Conservation (phyloP, 2,329 filamentous ascomycete genomes). For the Tolypocladium guangdongense region DNA sequence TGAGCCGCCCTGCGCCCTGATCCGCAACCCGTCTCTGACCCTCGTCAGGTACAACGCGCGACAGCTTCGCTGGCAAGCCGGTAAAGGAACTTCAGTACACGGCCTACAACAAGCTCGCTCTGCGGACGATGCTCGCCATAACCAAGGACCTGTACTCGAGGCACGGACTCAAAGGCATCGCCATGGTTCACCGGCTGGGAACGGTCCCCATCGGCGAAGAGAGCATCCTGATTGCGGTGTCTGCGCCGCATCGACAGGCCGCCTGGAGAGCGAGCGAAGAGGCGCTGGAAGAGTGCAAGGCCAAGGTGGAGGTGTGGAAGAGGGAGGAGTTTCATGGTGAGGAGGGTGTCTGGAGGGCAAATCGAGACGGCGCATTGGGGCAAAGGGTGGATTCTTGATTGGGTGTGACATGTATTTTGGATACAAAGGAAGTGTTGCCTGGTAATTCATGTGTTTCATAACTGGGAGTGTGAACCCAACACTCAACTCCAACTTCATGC, state of each 20-base stretch:
- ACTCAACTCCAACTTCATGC: neutral
- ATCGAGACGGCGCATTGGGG: constrained; percentile 60
- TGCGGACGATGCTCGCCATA: constrained; percentile 58
- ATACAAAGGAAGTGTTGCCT: neutral
- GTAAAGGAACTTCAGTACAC: constrained; percentile 68
- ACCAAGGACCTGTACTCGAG: constrained; percentile 43
- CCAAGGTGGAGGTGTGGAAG: constrained; percentile 90
- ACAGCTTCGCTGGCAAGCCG: constrained; percentile 60
- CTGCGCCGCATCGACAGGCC: constrained; percentile 68
- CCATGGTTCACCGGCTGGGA: constrained; percentile 76
- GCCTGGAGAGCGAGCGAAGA: constrained; percentile 87
- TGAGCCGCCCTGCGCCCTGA: constrained; percentile 22
- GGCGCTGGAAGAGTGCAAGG: constrained; percentile 78
- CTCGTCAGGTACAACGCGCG: constrained; percentile 58
- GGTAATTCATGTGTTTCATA: no score
- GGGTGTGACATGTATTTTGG: neutral
- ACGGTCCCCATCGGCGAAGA: constrained; percentile 84
- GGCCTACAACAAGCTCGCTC: constrained; percentile 59
- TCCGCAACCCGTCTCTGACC: neutral
- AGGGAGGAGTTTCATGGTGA: constrained; percentile 73
- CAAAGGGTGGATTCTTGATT: constrained; percentile 27
- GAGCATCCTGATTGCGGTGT: constrained; percentile 83
- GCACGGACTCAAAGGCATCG: constrained; percentile 60
- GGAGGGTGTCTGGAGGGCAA: constrained; percentile 78
- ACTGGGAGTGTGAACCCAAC: neutral